These are phyloP conservation scores for Candida sanyaensis DNA, from an alignment of 1,139 yeast species.

Conservation along the genomic window DNA sequence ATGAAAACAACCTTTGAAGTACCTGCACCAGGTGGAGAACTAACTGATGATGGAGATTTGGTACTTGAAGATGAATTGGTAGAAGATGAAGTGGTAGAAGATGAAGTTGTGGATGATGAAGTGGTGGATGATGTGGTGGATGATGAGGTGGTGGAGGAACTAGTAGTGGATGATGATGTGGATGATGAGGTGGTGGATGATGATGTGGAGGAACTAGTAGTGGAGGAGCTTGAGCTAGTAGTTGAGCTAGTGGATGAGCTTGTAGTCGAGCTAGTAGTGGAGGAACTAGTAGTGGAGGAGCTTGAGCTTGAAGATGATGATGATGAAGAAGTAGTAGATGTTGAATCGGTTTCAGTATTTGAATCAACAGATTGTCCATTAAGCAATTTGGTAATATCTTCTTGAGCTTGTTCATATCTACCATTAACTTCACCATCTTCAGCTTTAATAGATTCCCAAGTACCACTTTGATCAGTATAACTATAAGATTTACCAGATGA, in stretches of 20 bases:
- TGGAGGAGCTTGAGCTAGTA: background rate
- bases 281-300: slow-evolving; percentile 2
- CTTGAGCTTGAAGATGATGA: slow-evolving; percentile 3
- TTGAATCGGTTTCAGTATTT: background rate
- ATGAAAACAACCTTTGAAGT: slow-evolving; percentile 1
- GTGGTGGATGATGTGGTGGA: no score
- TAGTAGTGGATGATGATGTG: no score
- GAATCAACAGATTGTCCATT: slow-evolving; percentile 20
- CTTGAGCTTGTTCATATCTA: slow-evolving; percentile 49
- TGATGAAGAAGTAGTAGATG: slow-evolving; percentile 6
- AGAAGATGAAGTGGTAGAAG: slow-evolving; percentile 5
- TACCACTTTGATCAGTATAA: slow-evolving; percentile 66
- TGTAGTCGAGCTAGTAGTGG: slow-evolving; percentile 1
- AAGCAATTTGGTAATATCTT: slow-evolving; percentile 46
- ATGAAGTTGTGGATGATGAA: slow-evolving; percentile 1
- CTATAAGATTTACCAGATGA: slow-evolving; percentile 73
- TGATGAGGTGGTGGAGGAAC: no score
- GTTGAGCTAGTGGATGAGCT: slow-evolving; percentile 4
- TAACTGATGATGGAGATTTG: background rate
- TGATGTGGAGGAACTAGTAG: slow-evolving; percentile 5
- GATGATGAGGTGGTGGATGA: background rate
- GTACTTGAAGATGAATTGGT: background rate
- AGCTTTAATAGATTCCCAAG: slow-evolving; percentile 68
- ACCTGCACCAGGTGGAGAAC: background rate
- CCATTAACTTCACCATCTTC: slow-evolving; percentile 66